These are phyloP conservation scores for Leccinum uliginosum DNA, from an alignment of 768 basidiomycete species.

Conservation along the genomic window DNA sequence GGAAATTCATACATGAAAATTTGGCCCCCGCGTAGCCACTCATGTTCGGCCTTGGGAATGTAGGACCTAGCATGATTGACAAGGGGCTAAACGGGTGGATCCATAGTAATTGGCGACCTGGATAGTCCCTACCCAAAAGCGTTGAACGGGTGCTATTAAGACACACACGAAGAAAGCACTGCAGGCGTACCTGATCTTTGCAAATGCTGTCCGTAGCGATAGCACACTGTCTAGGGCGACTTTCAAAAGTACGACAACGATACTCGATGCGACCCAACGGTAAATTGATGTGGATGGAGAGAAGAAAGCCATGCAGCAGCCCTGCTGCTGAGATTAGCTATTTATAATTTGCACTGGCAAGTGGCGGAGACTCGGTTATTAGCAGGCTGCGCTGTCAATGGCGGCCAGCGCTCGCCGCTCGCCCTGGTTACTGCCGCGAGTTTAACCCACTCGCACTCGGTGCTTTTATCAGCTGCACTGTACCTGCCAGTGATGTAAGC, in stretches of 20 bases:
- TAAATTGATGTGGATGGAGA: not conserved
- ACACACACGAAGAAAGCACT: not conserved
- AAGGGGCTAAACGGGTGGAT: slow-evolving; percentile 31
- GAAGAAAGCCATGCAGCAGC: not conserved
- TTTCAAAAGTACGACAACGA: slow-evolving; percentile 8
- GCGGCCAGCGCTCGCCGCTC: no score
- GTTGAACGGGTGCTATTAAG: not conserved
- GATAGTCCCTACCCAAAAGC: slow-evolving; percentile 10
- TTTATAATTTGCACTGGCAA: no score
- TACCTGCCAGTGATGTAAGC: no score
- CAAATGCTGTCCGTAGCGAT: slow-evolving; percentile 10
- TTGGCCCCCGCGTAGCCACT: slow-evolving; percentile 32
- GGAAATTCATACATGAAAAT: slow-evolving; percentile 33
- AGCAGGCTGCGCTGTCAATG: no score
- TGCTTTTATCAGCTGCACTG: no score
- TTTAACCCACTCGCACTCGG: no score
- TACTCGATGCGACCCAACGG: slow-evolving; percentile 4
- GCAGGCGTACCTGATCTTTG: slow-evolving; percentile 13
- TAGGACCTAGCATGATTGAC: slow-evolving; percentile 23
- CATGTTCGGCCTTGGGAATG: slow-evolving; percentile 34
- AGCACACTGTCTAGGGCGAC: slow-evolving; percentile 4
- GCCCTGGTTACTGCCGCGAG: no score
- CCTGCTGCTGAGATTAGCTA: not conserved
- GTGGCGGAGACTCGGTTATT: no score
- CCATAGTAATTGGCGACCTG: slow-evolving; percentile 23